These are phyloP conservation scores for Cucumis cinereus DNA, from an alignment of 306 rosid genomes.

Conservation along the genomic window DNA sequence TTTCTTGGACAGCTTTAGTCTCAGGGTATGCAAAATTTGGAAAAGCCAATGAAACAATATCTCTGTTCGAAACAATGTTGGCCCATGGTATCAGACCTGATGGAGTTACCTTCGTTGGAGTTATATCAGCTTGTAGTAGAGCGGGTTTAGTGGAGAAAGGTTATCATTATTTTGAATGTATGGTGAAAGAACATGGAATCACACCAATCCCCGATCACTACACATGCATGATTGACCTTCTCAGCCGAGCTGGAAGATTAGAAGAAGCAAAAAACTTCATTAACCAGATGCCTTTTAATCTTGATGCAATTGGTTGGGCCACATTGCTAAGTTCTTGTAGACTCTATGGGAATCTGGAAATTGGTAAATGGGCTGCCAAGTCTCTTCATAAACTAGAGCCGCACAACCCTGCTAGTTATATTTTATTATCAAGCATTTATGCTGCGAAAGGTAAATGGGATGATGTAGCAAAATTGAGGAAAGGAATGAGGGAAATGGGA, in stretches of 20 bases:
- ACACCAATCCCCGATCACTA: conserved; percentile 58
- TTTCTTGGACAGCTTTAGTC: conserved; percentile 91
- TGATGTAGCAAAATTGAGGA: conserved; percentile 67
- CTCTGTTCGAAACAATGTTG: conserved; percentile 60
- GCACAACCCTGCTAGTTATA: conserved; percentile 67
- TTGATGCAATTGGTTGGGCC: conserved; percentile 87
- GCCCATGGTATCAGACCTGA: conserved; percentile 57
- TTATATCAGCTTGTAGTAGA: conserved; percentile 89
- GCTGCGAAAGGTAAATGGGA: conserved; percentile 79
- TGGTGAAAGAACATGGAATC: conserved; percentile 58
- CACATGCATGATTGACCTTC: conserved; percentile 85
- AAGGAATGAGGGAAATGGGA: conserved; percentile 70
- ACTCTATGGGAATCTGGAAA: conserved; percentile 47
- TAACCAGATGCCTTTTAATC: conserved; percentile 53
- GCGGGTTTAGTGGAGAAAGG: conserved; percentile 87
- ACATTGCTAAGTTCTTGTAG: conserved; percentile 83
- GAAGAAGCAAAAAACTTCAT: conserved; percentile 68
- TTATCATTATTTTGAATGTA: conserved; percentile 42
- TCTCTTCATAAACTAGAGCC: conserved; percentile 74
- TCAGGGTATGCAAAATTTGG: conserved; percentile 78
- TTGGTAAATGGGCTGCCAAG: conserved; percentile 86
- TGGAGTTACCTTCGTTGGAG: conserved; percentile 80
- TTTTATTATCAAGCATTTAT: conserved; percentile 72
- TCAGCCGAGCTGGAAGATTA: conserved; percentile 74
- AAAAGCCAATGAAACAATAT: conserved; percentile 58